Evolutionary conservation across 2,329 filamentous ascomycete species (phyloP), one percentile per base, ranked within the genome.

Genomic region (Fusarium dlaminii): DNA sequence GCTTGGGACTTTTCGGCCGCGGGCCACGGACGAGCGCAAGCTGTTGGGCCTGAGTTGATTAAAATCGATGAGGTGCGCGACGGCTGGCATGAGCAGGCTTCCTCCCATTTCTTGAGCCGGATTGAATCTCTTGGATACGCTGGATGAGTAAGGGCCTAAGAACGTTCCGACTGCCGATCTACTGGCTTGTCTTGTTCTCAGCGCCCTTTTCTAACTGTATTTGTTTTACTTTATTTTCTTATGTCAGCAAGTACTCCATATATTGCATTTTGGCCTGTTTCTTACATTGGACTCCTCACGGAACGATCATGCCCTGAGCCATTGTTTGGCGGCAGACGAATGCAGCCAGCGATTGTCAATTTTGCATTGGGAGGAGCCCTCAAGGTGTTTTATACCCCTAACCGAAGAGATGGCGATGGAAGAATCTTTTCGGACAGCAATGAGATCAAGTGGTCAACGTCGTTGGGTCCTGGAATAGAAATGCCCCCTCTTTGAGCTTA

Each of bases 201-300:
- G 43, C 20, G 65, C 52, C 63, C 34, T 66, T 72, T 66, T 65
- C 61, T 59, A 75, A 70, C 69, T 52, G 56, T 58, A 49, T 56
- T 68, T 64, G 49, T 69, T 56, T 73, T 70, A 40, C 45, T 49
- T 66, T 57, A 45, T 39, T 75, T 73, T 69, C 65, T 57, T 73
- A 63, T 75, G 72, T 75, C 68, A 70, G 72, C 71, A 72, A 65
- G 68, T 74, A 69, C 68, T 66, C 52, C 66, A 72, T 74, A 72
- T 59, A 74, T 68, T 64, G 68, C 67, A 68, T 70, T 62, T 68
- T 64, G 45, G 63, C 45, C 67, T 65, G 65, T 74, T 63, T 66
- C 60, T 51, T 58, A 67, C 49, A 70, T 36, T 55, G 64, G 55
- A 64, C 42, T 58, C 48, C 66, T 72, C 60, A 56, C 62, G 62